phyloP scores from a whole-genome alignment of 2,329 filamentous ascomycete species.

The Hyphodiscus sp. region DNA sequence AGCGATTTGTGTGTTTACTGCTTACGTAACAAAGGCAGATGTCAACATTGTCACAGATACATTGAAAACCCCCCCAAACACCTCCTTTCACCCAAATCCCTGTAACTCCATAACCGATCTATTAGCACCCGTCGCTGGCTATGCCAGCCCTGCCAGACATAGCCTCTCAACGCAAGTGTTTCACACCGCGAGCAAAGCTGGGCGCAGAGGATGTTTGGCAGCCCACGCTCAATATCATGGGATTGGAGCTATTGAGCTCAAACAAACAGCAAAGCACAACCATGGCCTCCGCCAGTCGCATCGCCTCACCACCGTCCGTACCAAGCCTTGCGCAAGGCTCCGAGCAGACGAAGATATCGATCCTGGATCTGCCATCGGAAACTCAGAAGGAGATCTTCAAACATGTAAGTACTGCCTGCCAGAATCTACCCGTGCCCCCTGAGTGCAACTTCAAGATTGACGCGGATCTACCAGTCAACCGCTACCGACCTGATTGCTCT shows the following conservation, averaged over 20 bases:
- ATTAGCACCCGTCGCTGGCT: background rate
- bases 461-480: conserved; percentile 36
- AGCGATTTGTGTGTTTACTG: too few species aligned
- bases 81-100: background rate
- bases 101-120: background rate
- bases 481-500: conserved; percentile 49
- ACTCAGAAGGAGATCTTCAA: conserved; percentile 28
- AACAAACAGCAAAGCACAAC: background rate
- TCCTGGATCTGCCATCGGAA: conserved; percentile 28
- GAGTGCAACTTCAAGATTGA: background rate
- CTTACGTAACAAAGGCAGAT: too few species aligned
- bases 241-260: conserved; percentile 11
- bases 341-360: conserved; percentile 1
- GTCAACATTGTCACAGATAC: background rate
- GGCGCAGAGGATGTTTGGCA: conserved; percentile 12
- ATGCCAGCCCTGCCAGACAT: conserved; percentile 14
- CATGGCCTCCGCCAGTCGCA: background rate
- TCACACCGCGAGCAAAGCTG: conserved; percentile 7
- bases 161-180: conserved; percentile 6
- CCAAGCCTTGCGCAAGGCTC: background rate
- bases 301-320: background rate
- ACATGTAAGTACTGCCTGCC: conserved; percentile 23
- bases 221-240: conserved; percentile 11
- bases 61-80: background rate
- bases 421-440: background rate